phyloP scores from a whole-genome alignment of 768 basidiomycete genomes.

The Hydnomerulius pinastri region DNA sequence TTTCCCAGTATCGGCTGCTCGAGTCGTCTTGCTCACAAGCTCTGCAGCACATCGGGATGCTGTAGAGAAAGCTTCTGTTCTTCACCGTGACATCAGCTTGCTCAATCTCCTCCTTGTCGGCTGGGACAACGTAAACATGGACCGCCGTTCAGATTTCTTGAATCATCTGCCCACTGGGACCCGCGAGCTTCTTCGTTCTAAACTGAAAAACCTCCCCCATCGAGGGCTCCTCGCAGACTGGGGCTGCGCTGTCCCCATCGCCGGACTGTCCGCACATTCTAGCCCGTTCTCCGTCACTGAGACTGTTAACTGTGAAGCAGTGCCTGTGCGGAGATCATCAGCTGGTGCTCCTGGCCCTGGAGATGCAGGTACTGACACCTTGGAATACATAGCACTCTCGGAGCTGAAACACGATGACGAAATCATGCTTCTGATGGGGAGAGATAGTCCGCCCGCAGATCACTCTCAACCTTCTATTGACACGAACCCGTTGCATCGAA shows the following conservation, averaged over 20 bases:
- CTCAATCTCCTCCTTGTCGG: slow-evolving; percentile 1
- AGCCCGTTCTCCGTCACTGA: not conserved
- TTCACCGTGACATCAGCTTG: slow-evolving; percentile 10
- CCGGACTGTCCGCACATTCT: too few species aligned
- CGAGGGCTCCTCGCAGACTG: slow-evolving; percentile 3
- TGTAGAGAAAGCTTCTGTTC: not conserved
- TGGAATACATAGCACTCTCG: too few species aligned
- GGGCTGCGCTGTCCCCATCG: slow-evolving; percentile 2
- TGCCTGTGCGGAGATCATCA: not conserved
- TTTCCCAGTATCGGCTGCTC: not conserved
- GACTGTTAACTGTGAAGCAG: not conserved
- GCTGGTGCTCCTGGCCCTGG: not conserved
- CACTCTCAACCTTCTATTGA: not conserved
- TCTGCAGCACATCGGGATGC: slow-evolving; percentile 6
- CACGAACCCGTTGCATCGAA: not conserved
- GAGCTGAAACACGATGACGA: not conserved
- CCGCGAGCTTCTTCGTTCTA: not conserved
- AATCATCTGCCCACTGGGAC: not conserved
- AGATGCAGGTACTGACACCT: too few species aligned
- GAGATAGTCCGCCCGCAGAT: not conserved
- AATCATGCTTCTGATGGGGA: not conserved
- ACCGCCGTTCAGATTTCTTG: too few species aligned
- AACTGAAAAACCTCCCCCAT: not conserved
- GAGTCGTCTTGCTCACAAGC: too few species aligned
- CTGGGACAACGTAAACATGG: not conserved